Evolutionary conservation across 805 yeast genomes (phyloP).

Genomic region (Saccharomycopsis schoenii): DNA sequence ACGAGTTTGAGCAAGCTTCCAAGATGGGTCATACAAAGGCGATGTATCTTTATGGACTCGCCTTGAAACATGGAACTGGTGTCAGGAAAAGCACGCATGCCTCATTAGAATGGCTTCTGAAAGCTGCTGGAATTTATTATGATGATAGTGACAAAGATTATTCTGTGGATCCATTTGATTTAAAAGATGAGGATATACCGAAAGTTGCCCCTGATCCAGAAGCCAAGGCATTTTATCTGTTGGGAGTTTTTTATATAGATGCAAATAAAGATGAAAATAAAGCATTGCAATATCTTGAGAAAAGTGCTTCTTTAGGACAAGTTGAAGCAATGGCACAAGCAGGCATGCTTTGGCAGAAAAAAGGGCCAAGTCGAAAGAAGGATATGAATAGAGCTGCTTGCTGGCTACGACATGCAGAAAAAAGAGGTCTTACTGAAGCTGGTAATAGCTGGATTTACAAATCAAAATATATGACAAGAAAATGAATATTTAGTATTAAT

Average conservation of each 20-base stretch:
- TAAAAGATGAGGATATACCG: slow-evolving; percentile 26
- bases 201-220: slow-evolving; percentile 33
- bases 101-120: slow-evolving; percentile 51
- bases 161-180: slow-evolving; percentile 28
- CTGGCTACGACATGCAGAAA: slow-evolving; percentile 59
- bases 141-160: slow-evolving; percentile 21
- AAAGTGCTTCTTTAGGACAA: slow-evolving; percentile 59
- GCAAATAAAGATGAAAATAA: slow-evolving; percentile 39
- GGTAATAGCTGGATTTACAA: slow-evolving; percentile 74
- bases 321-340: slow-evolving; percentile 60
- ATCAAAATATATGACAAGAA: slow-evolving; percentile 42
- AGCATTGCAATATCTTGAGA: slow-evolving; percentile 51
- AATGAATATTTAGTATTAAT: background rate
- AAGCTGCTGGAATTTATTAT: slow-evolving; percentile 33
- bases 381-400: slow-evolving; percentile 56
- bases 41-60: slow-evolving; percentile 58
- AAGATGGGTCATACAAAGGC: slow-evolving; percentile 53
- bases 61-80: slow-evolving; percentile 62
- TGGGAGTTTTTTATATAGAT: slow-evolving; percentile 54
- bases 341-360: slow-evolving; percentile 57
- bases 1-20: slow-evolving; percentile 58
- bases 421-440: slow-evolving; percentile 47
- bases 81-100: slow-evolving; percentile 43
- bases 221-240: slow-evolving; percentile 47
- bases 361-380: slow-evolving; percentile 43